These are phyloP conservation scores for Fusarium sambucinum DNA, from an alignment of 2,329 filamentous ascomycete species.

Conservation along the genomic window DNA sequence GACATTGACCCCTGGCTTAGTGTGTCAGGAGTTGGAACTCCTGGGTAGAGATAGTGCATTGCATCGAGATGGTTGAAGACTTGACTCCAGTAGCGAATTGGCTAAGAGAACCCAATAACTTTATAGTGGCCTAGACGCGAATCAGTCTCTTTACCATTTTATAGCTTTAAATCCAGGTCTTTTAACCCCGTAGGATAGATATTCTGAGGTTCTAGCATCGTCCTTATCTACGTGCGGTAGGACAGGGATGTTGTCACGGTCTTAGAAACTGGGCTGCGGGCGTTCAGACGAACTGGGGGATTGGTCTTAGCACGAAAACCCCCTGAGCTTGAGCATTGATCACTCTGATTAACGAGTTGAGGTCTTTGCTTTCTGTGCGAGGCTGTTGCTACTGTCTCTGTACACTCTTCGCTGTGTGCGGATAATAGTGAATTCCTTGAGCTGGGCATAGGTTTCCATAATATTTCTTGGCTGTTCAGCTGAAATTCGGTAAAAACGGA, in stretches of 20 bases:
- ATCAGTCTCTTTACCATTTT: neutral
- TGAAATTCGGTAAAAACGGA: conserved; percentile 15
- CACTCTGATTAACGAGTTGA: neutral
- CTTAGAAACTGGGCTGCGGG: conserved; percentile 34
- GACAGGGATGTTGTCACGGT: conserved; percentile 10
- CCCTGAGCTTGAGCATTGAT: conserved; percentile 33
- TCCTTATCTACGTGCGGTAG: conserved; percentile 9
- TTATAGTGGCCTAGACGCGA: neutral
- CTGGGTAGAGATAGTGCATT: neutral
- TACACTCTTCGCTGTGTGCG: neutral
- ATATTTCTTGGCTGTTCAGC: conserved; percentile 1
- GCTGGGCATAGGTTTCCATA: neutral
- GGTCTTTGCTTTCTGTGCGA: neutral
- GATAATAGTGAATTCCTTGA: neutral
- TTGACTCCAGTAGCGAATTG: neutral
- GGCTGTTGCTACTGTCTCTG: neutral
- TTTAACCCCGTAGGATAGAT: neutral
- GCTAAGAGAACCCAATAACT: neutral
- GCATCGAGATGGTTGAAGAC: neutral
- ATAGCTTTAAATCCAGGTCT: no score
- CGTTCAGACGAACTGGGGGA: conserved; percentile 30
- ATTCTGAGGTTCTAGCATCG: conserved; percentile 4
- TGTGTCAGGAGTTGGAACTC: neutral
- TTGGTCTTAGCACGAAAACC: conserved; percentile 28
- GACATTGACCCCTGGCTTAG: neutral